Base-by-base conservation (phyloP, 148 eudicot species). In the Linanthus parryae region DNA sequence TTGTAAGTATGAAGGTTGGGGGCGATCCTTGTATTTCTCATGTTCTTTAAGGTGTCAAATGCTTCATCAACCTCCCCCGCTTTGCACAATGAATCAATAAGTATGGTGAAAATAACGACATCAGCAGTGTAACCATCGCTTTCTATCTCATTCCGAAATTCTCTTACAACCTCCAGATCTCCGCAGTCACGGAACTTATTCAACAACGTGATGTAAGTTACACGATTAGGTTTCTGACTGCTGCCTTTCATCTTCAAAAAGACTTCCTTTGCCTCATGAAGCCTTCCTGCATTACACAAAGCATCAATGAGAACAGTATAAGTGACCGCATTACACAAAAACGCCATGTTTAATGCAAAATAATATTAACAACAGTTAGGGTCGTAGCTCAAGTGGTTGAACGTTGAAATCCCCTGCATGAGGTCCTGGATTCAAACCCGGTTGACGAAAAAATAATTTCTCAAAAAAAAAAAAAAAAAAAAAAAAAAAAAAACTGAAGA, bases 1-100 rank as follows among this genome's bases (percentile, higher is more conserved):
- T 83, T 91, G 71, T 83, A 87, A 15, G 98, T 91, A 64, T 79
- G 94, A 63, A 81, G 84, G 77, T 91, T 91, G 9, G 98, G 94
- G 17, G 49, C 44, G 50, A 92, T 57, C 20, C 78, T 88, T 45
- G 50, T 60, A 37, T 69, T 59, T 54, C 64, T 70, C 98, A 92
- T 92, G 48, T 60, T 44, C 45, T 77, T 68, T 51, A 92, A 63
- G 35, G 68, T 71, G 41, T 64, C 60, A 65, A 82, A 77, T 37
- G 97, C 95, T 58, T 73, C 81, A 26, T 56, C 61, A 48, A 87
- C 44, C 52, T 75, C 79, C 36, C 90, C 85, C 5, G 54, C 72
- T 62, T 87, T 92, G 74, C 81, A 84, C 22, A 92, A 65, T 40
- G 94, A 74, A 70, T 71, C 74, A 16, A 92, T 44, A 57, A 84